Conservation (phyloP, 192 early-diverging fungal species). For the Coemansia sp. region DNA sequence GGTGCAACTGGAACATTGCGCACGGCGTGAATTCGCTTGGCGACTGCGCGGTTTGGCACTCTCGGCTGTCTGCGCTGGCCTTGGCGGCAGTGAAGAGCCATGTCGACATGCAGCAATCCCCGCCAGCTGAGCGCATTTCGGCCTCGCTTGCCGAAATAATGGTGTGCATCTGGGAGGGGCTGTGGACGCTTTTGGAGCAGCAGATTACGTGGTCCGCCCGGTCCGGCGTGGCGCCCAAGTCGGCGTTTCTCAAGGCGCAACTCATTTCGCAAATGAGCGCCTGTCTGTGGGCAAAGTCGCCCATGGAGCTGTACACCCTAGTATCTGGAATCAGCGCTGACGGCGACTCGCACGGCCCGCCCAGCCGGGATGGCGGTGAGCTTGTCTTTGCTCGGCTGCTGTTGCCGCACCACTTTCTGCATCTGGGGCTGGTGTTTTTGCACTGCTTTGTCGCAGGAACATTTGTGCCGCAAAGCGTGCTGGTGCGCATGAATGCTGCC, state of each 20-base stretch:
- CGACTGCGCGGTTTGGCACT: slow-evolving; percentile 13
- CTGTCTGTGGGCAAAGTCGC: slow-evolving; percentile 15
- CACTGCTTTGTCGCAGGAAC: slow-evolving; percentile 3
- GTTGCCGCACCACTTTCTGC: slow-evolving; percentile 38
- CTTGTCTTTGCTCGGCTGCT: slow-evolving; percentile 21
- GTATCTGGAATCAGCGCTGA: slow-evolving; percentile 4
- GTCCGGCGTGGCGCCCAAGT: not conserved
- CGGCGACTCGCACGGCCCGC: not conserved
- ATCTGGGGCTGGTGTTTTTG: slow-evolving; percentile 24
- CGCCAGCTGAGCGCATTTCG: slow-evolving; percentile 15
- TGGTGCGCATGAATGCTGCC: slow-evolving; percentile 7
- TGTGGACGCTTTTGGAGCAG: slow-evolving; percentile 8
- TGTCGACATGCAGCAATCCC: not conserved
- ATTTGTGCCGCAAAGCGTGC: slow-evolving; percentile 13
- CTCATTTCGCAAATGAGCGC: slow-evolving; percentile 25
- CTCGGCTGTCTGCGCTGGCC: slow-evolving; percentile 16
- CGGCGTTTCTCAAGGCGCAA: slow-evolving; percentile 9
- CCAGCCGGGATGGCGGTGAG: not conserved
- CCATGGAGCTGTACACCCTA: slow-evolving; percentile 4
- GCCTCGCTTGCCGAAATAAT: slow-evolving; percentile 28
- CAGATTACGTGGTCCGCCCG: not conserved
- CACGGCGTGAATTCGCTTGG: not conserved
- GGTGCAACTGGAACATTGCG: slow-evolving; percentile 31
- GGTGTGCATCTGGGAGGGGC: slow-evolving; percentile 28
- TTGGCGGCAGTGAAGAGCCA: slow-evolving; percentile 24